Conservation (phyloP, 2,329 filamentous ascomycete species). For the Penicillium sp. region DNA sequence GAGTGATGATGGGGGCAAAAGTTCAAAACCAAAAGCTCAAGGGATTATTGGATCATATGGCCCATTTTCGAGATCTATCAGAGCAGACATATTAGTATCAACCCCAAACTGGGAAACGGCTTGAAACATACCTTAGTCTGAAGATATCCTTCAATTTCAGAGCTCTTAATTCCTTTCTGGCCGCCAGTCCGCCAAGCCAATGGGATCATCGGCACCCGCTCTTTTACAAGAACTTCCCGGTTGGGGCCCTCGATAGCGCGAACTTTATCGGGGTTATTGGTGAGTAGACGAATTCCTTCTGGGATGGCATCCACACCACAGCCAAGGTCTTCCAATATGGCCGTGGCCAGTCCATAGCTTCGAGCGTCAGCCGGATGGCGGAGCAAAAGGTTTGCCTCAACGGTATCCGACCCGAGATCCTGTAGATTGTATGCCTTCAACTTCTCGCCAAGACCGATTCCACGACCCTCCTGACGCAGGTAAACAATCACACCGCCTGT, state of each 20-base stretch:
- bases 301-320: constrained; percentile 63
- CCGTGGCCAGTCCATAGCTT: constrained; percentile 94
- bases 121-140: constrained; percentile 77
- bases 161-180: constrained; percentile 76
- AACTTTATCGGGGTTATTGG: constrained; percentile 98
- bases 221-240: constrained; percentile 80
- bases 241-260: constrained; percentile 89
- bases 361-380: constrained; percentile 91
- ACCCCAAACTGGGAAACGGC: neutral
- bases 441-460: constrained; percentile 92
- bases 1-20: constrained; percentile 2
- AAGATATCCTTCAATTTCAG: constrained; percentile 90
- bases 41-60: constrained; percentile 60
- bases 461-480: constrained; percentile 89
- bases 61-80: constrained; percentile 81
- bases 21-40: constrained; percentile 1
- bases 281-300: constrained; percentile 70
- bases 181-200: constrained; percentile 82
- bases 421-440: constrained; percentile 98
- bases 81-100: neutral
- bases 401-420: constrained; percentile 94
- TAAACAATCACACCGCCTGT: constrained; percentile 91
- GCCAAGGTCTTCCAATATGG: constrained; percentile 85
- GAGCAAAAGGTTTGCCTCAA: constrained; percentile 88
- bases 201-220: constrained; percentile 93